Conservation (phyloP, 2,329 filamentous ascomycete species). For the Coleophoma eucalyptorum region DNA sequence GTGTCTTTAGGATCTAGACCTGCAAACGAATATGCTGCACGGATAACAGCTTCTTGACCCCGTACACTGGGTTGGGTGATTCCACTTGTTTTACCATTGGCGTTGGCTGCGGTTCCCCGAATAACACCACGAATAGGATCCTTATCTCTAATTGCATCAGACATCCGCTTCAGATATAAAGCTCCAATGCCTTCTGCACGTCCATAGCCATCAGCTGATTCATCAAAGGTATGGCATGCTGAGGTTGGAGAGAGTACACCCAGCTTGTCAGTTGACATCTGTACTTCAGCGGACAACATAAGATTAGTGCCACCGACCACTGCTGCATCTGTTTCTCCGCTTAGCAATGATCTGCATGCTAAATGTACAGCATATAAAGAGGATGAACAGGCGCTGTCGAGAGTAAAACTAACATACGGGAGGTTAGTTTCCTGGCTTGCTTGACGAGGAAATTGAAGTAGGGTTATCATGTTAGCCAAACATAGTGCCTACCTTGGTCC, state of each 20-base stretch:
- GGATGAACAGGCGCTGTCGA: conserved; percentile 55
- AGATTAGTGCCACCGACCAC: conserved; percentile 7
- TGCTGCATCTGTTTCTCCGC: conserved; percentile 22
- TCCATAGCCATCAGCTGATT: conserved; percentile 55
- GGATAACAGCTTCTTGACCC: conserved; percentile 33
- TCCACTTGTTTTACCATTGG: conserved; percentile 40
- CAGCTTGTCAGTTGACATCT: neutral
- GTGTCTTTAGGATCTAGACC: conserved; percentile 8
- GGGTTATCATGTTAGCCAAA: neutral
- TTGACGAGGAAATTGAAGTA: too few relatives aligned
- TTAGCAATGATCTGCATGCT: conserved; percentile 40
- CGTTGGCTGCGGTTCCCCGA: conserved; percentile 34
- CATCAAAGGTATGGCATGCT: neutral
- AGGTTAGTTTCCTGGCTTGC: too few relatives aligned
- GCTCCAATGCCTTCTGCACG: conserved; percentile 59
- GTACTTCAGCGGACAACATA: conserved; percentile 1
- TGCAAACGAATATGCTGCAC: conserved; percentile 9
- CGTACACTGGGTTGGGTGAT: conserved; percentile 39
- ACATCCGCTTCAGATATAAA: conserved; percentile 56
- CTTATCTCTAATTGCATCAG: conserved; percentile 34
- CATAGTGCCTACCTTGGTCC: neutral
- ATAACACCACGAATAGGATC: conserved; percentile 41
- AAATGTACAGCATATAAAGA: conserved; percentile 50
- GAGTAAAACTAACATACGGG: conserved; percentile 35
- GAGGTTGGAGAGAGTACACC: neutral